Percentiles rank a stretch among this genome's conserved stretches.
These are phyloP conservation scores for Xanthoconium separans DNA, from an alignment of 1,284 basidiomycete genomes.

Conservation along the genomic window DNA sequence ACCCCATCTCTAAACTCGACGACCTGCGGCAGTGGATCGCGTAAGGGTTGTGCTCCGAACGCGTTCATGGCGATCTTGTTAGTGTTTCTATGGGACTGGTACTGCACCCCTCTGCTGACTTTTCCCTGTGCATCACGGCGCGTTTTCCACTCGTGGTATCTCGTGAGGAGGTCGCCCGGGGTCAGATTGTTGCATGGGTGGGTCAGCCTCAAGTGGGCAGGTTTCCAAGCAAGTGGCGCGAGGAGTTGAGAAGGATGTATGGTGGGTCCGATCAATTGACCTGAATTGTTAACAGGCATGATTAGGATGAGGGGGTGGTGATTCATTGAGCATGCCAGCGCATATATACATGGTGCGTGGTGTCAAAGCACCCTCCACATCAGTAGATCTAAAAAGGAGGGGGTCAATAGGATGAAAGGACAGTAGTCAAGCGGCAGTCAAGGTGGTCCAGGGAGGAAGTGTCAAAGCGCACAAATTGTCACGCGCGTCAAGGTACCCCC, in stretches of 20 bases:
- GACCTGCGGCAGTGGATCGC: too few species aligned
- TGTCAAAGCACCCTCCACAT: conserved; percentile 12
- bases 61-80: too few species aligned
- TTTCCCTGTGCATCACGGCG: neutral
- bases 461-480: neutral
- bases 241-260: conserved; percentile 9
- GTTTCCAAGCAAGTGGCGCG: neutral
- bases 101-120: neutral
- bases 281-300: neutral
- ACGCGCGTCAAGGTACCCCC: neutral
- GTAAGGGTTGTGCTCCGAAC: too few species aligned
- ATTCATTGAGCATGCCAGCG: neutral
- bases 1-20: too few species aligned
- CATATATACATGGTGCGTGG: neutral
- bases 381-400: neutral
- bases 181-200: neutral
- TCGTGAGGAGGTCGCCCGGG: conserved; percentile 7
- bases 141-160: neutral
- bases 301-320: neutral
- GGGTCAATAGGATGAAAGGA: conserved; percentile 1
- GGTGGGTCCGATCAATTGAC: conserved; percentile 4
- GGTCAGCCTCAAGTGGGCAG: neutral
- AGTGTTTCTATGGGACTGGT: too few species aligned
- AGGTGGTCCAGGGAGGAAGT: too few species aligned
- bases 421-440: too few species aligned